These are phyloP conservation scores for Rhodotorula toruloides DNA, from an alignment of 768 basidiomycete species.

Conservation along the genomic window DNA sequence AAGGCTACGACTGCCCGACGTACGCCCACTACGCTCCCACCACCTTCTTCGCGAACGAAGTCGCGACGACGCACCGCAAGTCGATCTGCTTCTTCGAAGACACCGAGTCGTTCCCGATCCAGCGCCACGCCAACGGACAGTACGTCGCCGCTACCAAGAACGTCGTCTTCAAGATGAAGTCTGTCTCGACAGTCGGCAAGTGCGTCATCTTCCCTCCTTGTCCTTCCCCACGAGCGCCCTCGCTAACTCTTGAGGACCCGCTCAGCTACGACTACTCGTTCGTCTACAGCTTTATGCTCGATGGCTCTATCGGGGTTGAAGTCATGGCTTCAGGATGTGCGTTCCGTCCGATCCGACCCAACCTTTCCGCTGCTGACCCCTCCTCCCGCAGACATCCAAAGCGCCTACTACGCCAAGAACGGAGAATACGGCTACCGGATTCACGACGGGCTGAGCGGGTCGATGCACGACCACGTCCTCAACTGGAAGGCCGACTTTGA, in stretches of 20 bases:
- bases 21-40: constrained; percentile 40
- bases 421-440: constrained; percentile 43
- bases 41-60: constrained; percentile 28
- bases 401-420: constrained; percentile 19
- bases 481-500: constrained; percentile 38
- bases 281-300: constrained; percentile 35
- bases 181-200: constrained; percentile 39
- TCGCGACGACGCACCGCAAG: constrained; percentile 42
- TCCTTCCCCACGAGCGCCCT: no score
- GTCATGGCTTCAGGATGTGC: constrained; percentile 38
- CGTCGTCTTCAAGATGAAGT: constrained; percentile 33
- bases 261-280: neutral
- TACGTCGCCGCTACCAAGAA: constrained; percentile 42
- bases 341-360: neutral
- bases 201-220: constrained; percentile 9
- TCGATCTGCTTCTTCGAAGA: constrained; percentile 39
- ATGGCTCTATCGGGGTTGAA: constrained; percentile 36
- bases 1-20: constrained; percentile 44
- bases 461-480: constrained; percentile 41
- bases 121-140: constrained; percentile 38
- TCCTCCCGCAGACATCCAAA: constrained; percentile 2
- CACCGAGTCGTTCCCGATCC: constrained; percentile 42
- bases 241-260: no score
- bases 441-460: constrained; percentile 38
- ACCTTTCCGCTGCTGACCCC: neutral